phyloP scores from a whole-genome alignment of 306 rosid genomes.

The Ormosia emarginata region DNA sequence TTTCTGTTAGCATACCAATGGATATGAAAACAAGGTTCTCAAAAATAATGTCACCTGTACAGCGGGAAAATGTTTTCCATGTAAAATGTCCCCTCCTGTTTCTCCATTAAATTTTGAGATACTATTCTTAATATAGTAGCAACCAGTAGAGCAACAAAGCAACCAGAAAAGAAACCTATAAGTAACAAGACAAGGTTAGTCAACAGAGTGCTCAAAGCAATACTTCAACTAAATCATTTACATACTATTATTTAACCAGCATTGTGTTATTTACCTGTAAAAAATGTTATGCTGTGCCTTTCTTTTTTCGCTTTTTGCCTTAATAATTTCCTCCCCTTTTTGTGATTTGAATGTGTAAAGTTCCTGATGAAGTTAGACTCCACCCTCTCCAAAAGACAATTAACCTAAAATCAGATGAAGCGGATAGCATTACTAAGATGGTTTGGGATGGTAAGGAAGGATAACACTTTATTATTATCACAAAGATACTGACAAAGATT shows the following conservation, averaged over 20 bases:
- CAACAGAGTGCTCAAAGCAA: neutral
- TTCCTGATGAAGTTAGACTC: slow-evolving; percentile 55
- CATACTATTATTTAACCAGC: neutral
- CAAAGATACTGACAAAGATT: neutral
- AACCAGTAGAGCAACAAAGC: slow-evolving; percentile 46
- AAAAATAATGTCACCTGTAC: slow-evolving; percentile 46
- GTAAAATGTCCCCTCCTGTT: slow-evolving; percentile 44
- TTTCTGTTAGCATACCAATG: neutral
- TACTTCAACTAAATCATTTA: neutral
- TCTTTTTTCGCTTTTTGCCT: slow-evolving; percentile 42
- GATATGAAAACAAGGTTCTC: neutral
- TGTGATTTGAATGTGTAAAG: slow-evolving; percentile 51
- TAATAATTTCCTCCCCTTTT: slow-evolving; percentile 50
- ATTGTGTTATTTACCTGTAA: slow-evolving; percentile 39
- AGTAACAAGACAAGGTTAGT: slow-evolving; percentile 12
- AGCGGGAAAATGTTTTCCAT: slow-evolving; percentile 64
- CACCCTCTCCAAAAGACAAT: slow-evolving; percentile 51
- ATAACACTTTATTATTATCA: neutral
- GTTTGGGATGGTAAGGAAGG: neutral
- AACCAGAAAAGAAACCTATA: slow-evolving; percentile 70
- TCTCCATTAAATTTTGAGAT: slow-evolving; percentile 35
- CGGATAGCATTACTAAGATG: neutral
- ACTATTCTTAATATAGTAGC: slow-evolving; percentile 45
- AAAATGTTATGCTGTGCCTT: slow-evolving; percentile 39
- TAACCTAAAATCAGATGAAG: slow-evolving; percentile 34